Percentiles rank a stretch among this genome's conserved stretches.
phyloP scores from a whole-genome alignment of 2,329 filamentous ascomycete genomes.

The Tolypocladium inflatum region DNA sequence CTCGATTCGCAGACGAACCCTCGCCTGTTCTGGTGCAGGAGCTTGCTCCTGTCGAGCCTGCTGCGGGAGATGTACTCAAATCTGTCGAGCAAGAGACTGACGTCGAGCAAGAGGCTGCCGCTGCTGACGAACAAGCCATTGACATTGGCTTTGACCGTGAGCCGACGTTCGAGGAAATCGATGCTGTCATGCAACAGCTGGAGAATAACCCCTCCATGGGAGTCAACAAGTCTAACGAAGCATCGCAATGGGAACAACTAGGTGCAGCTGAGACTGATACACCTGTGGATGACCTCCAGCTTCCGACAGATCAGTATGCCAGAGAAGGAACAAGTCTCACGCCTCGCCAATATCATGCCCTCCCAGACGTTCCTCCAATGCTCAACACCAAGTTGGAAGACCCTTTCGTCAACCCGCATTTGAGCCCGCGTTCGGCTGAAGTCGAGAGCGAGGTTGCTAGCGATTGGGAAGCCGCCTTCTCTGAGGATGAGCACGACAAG shows the following conservation, averaged over 20 bases:
- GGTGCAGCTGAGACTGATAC: conserved; percentile 24
- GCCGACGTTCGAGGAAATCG: conserved; percentile 72
- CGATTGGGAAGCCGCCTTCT: conserved; percentile 86
- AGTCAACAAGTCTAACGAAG: conserved; percentile 51
- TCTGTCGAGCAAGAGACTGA: conserved; percentile 17
- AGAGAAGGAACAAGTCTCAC: conserved; percentile 69
- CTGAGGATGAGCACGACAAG: conserved; percentile 75
- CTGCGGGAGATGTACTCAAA: conserved; percentile 15
- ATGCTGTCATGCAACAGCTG: conserved; percentile 84
- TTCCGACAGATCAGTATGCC: conserved; percentile 40
- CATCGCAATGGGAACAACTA: conserved; percentile 30
- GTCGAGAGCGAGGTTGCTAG: conserved; percentile 55
- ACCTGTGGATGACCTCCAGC: conserved; percentile 43
- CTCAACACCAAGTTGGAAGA: conserved; percentile 50
- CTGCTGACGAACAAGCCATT: background rate
- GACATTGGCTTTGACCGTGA: conserved; percentile 18
- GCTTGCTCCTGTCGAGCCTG: conserved; percentile 13
- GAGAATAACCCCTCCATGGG: conserved; percentile 64
- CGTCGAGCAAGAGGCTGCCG: background rate
- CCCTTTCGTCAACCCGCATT: conserved; percentile 47
- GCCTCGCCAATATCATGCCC: conserved; percentile 43
- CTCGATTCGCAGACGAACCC: conserved; percentile 33
- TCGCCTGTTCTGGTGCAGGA: conserved; percentile 16
- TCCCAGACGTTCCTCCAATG: conserved; percentile 35
- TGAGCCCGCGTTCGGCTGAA: conserved; percentile 39